Percentiles rank a stretch among this genome's conserved stretches.
phyloP scores from a whole-genome alignment of 768 basidiomycete genomes.

The Boletus vermiculosoides region DNA sequence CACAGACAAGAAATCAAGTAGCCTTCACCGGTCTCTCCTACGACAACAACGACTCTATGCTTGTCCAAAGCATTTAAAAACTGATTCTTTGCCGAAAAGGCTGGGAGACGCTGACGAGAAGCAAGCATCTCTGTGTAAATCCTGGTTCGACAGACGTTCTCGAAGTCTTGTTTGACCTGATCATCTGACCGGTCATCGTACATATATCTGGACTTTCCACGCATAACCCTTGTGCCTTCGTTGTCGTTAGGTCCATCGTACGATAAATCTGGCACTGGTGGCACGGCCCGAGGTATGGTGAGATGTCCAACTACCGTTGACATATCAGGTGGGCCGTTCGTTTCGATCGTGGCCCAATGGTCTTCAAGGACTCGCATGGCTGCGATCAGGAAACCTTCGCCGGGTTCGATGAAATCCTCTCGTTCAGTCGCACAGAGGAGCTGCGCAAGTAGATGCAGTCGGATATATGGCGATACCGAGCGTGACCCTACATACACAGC shows the following conservation, averaged over 20 bases:
- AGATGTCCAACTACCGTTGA: slow-evolving; percentile 53
- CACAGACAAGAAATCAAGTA: not conserved
- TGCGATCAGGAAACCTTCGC: slow-evolving; percentile 72
- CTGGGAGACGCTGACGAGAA: slow-evolving; percentile 65
- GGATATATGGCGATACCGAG: slow-evolving; percentile 73
- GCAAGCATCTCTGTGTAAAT: slow-evolving; percentile 59
- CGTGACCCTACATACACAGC: slow-evolving; percentile 75
- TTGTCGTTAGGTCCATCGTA: slow-evolving; percentile 1
- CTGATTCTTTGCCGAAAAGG: slow-evolving; percentile 62
- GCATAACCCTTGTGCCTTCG: not conserved
- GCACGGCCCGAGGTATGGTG: slow-evolving; percentile 11
- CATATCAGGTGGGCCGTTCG: slow-evolving; percentile 74
- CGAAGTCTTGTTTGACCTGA: slow-evolving; percentile 55
- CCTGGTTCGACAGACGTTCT: slow-evolving; percentile 39
- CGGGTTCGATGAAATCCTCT: slow-evolving; percentile 56
- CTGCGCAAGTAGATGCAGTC: slow-evolving; percentile 73
- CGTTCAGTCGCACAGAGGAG: slow-evolving; percentile 57
- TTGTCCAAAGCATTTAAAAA: slow-evolving; percentile 59
- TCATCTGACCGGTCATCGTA: slow-evolving; percentile 46
- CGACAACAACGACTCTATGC: slow-evolving; percentile 74
- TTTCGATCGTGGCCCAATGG: slow-evolving; percentile 64
- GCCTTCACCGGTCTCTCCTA: slow-evolving; percentile 80
- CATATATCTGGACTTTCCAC: not conserved
- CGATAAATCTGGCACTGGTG: slow-evolving; percentile 16
- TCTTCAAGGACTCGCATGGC: slow-evolving; percentile 69